Conservation (phyloP, 78 protist species). For the Dictyostelium capitatum region DNA sequence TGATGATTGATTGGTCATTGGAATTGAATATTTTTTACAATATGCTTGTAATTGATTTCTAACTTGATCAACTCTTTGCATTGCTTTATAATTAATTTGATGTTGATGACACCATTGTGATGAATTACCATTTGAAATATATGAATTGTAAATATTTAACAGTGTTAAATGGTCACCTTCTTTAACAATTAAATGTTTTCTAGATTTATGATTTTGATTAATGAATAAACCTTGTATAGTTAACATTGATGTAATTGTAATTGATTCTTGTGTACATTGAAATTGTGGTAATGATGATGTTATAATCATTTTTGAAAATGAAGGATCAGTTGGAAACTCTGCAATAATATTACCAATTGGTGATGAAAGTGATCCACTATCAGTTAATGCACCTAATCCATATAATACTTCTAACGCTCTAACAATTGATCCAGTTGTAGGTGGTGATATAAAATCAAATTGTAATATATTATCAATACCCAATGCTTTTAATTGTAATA, state of each 20-base stretch:
- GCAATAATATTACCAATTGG: conserved; percentile 91
- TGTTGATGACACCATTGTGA: conserved; percentile 77
- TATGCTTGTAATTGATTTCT: conserved; percentile 76
- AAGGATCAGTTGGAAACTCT: conserved; percentile 91
- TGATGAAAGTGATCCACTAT: conserved; percentile 59
- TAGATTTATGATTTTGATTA: conserved; percentile 15
- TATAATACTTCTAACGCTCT: conserved; percentile 83
- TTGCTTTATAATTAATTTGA: conserved; percentile 40
- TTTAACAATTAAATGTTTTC: conserved; percentile 63
- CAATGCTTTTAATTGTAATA: conserved; percentile 89
- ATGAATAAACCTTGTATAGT: conserved; percentile 54
- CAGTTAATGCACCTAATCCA: conserved; percentile 93
- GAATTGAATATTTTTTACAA: conserved; percentile 21
- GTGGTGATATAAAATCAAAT: conserved; percentile 94
- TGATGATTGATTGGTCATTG: not conserved
- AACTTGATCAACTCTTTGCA: conserved; percentile 62
- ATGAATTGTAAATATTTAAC: conserved; percentile 75
- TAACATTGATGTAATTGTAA: conserved; percentile 90
- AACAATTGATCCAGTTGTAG: conserved; percentile 73
- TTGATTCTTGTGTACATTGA: conserved; percentile 84
- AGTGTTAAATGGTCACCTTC: conserved; percentile 95
- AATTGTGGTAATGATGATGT: conserved; percentile 53
- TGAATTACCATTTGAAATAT: not conserved
- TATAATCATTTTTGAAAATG: conserved; percentile 78
- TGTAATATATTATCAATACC: conserved; percentile 92